Evolutionary conservation across 768 basidiomycete species (phyloP).

Genomic region (Stropharia rugosoannulata): DNA sequence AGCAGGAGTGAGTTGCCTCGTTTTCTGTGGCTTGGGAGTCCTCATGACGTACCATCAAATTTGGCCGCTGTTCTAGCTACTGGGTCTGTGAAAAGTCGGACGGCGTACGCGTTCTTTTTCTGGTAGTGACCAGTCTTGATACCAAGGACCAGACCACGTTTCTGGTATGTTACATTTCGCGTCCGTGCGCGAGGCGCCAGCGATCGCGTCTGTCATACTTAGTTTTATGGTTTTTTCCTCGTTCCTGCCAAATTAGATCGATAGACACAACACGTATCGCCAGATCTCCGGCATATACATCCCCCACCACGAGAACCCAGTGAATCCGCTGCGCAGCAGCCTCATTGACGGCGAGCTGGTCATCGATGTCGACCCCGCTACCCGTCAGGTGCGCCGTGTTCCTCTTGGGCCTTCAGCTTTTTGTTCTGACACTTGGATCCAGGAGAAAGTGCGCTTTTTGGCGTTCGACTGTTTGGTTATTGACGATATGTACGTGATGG

Average conservation of each 20-base stretch:
- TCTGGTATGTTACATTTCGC: constrained; percentile 54
- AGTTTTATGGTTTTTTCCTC: neutral
- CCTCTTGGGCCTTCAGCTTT: neutral
- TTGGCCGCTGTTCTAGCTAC: constrained; percentile 52
- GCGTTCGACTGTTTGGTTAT: constrained; percentile 93
- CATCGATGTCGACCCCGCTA: constrained; percentile 79
- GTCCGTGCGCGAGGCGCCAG: neutral
- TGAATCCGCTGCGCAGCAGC: constrained; percentile 69
- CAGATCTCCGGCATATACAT: constrained; percentile 78
- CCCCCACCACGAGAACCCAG: constrained; percentile 79
- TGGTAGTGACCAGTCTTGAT: constrained; percentile 62
- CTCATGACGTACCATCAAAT: constrained; percentile 1
- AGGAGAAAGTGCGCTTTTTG: constrained; percentile 83
- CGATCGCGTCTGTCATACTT: neutral
- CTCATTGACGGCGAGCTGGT: constrained; percentile 95
- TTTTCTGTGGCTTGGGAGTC: neutral
- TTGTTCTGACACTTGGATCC: constrained; percentile 9
- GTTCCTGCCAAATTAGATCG: constrained; percentile 60
- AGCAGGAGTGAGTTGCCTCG: constrained; percentile 64
- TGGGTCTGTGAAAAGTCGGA: constrained; percentile 99
- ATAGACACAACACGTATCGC: constrained; percentile 89
- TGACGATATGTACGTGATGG: constrained; percentile 86
- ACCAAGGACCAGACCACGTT: constrained; percentile 61
- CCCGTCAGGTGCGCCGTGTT: constrained; percentile 53
- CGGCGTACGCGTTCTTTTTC: constrained; percentile 85